These are phyloP conservation scores for Lojkania enalia DNA, from an alignment of 2,329 filamentous ascomycete species.

Conservation along the genomic window DNA sequence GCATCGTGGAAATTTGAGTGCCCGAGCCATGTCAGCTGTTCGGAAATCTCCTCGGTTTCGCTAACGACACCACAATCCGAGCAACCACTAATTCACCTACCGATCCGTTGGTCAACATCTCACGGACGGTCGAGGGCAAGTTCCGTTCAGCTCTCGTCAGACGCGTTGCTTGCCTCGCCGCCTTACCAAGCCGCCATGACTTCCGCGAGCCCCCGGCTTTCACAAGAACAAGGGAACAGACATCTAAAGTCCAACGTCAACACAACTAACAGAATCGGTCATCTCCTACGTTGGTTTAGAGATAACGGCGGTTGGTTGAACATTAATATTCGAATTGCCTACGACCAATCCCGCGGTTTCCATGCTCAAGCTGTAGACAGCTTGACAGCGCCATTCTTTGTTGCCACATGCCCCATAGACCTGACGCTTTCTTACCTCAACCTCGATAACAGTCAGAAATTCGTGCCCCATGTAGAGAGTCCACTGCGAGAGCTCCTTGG, in stretches of 20 bases:
- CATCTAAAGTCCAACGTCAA: too few species aligned
- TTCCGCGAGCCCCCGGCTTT: too few species aligned
- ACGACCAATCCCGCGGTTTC: constrained; percentile 32
- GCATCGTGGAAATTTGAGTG: background rate
- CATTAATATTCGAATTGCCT: constrained; percentile 33
- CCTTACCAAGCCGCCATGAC: too few species aligned
- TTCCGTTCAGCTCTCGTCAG: too few species aligned
- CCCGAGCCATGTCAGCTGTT: constrained; percentile 8
- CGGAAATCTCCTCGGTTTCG: too few species aligned
- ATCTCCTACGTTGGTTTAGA: constrained; percentile 36
- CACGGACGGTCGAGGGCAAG: too few species aligned
- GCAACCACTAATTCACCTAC: too few species aligned
- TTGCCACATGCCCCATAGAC: constrained; percentile 36
- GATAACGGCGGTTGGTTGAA: constrained; percentile 36
- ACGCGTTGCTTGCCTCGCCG: too few species aligned
- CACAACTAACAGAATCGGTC: constrained; percentile 15
- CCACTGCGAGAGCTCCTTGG: constrained; percentile 28
- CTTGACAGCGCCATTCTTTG: constrained; percentile 21
- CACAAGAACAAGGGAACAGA: too few species aligned
- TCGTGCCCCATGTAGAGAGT: constrained; percentile 30
- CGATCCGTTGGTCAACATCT: too few species aligned
- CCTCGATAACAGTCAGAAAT: constrained; percentile 31
- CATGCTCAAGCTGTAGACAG: constrained; percentile 32
- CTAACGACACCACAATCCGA: too few species aligned
- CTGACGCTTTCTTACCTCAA: constrained; percentile 43